Evolutionary conservation across 2,329 filamentous ascomycete species (phyloP).

Genomic region (Pestalotiopsis sp.): DNA sequence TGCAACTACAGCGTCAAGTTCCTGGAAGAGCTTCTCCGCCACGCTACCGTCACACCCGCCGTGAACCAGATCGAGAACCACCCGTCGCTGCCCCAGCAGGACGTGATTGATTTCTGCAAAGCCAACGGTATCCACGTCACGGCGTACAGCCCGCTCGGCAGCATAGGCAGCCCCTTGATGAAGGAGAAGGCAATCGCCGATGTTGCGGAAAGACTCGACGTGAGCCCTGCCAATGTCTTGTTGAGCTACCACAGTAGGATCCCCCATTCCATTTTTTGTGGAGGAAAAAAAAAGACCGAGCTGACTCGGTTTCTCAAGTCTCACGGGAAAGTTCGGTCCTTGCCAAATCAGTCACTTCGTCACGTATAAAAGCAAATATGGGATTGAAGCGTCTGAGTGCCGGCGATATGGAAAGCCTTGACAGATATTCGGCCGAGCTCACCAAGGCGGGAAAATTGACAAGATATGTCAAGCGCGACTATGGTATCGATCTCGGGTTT

Average conservation of each 20-base stretch:
- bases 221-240: neutral
- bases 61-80: constrained; percentile 78
- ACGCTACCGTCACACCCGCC: constrained; percentile 59
- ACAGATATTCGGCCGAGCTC: neutral
- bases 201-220: neutral
- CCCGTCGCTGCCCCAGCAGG: constrained; percentile 70
- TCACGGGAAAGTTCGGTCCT: neutral
- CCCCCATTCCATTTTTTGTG: neutral
- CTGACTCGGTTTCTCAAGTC: neutral
- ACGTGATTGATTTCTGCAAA: constrained; percentile 70
- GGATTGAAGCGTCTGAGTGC: neutral
- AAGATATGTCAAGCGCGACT: neutral
- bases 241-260: neutral
- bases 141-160: constrained; percentile 69
- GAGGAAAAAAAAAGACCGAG: neutral
- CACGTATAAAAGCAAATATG: neutral
- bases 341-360: neutral
- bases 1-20: constrained; percentile 61
- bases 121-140: constrained; percentile 71
- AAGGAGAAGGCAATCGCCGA: neutral
- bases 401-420: neutral
- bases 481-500: neutral
- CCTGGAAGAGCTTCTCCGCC: constrained; percentile 55
- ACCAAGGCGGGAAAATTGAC: neutral
- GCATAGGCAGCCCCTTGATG: constrained; percentile 24